These are phyloP conservation scores for Poteriospumella lacustris DNA, from an alignment of 108 stramenopile species.

Conservation along the genomic window DNA sequence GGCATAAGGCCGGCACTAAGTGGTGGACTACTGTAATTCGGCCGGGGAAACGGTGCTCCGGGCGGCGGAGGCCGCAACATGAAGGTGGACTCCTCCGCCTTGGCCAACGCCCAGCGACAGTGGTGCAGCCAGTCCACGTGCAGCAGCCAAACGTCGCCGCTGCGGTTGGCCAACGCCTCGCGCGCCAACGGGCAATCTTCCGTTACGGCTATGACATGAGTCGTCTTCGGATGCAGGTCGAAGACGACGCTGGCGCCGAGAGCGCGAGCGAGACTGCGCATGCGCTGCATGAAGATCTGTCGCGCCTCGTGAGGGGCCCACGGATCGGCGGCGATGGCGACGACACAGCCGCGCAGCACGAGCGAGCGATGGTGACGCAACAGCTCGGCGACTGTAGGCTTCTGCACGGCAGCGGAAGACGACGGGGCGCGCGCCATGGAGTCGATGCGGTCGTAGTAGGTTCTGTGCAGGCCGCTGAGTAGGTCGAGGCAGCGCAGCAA, in stretches of 20 bases:
- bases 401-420: too few relatives aligned
- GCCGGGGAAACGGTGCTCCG: not conserved
- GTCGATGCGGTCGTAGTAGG: not conserved
- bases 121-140: constrained; percentile 20
- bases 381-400: not conserved
- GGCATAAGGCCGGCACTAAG: too few relatives aligned
- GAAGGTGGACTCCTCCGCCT: not conserved
- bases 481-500: not conserved
- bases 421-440: not conserved
- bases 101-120: constrained; percentile 3
- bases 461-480: not conserved
- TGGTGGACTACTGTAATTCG: too few relatives aligned
- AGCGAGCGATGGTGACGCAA: not conserved
- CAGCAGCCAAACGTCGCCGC: not conserved
- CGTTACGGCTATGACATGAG: not conserved
- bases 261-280: not conserved
- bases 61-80: not conserved
- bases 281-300: not conserved
- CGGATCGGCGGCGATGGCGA: not conserved
- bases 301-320: not conserved
- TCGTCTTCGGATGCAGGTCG: not conserved
- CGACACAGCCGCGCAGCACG: not conserved
- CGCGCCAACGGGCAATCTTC: not conserved
- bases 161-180: not conserved
- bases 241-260: not conserved